Conservation (phyloP, 1,139 yeast genomes). For the Hanseniaspora sp. region DNA sequence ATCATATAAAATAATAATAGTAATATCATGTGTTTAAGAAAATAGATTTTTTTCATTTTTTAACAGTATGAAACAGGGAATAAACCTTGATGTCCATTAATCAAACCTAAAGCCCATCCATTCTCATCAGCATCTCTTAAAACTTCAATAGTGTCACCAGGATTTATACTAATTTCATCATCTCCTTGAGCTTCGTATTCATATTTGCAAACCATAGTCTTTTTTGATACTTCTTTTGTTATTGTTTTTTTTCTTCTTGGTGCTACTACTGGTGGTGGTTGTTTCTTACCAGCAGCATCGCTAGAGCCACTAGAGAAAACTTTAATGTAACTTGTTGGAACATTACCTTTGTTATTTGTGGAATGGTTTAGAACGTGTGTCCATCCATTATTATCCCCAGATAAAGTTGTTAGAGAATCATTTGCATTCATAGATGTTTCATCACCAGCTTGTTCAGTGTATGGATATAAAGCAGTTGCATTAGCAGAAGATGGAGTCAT, state of each 20-base stretch:
- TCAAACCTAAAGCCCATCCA: conserved; percentile 95
- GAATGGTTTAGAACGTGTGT: conserved; percentile 40
- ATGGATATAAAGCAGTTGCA: conserved; percentile 50
- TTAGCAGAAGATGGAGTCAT: background rate
- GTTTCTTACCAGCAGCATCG: conserved; percentile 9
- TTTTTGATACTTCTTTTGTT: conserved; percentile 37
- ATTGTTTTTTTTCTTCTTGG: conserved; percentile 57
- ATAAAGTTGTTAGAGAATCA: conserved; percentile 48
- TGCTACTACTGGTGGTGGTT: conserved; percentile 28
- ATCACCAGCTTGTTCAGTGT: conserved; percentile 62
- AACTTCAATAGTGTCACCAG: conserved; percentile 67
- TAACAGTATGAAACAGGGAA: conserved; percentile 66
- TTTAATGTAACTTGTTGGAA: conserved; percentile 77
- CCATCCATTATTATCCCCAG: conserved; percentile 88
- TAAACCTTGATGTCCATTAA: conserved; percentile 59
- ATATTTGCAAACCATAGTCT: conserved; percentile 52
- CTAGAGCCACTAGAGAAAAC: conserved; percentile 26
- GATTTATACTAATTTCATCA: conserved; percentile 61
- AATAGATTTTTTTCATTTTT: background rate
- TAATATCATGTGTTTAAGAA: background rate
- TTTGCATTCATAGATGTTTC: conserved; percentile 57
- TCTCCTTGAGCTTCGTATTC: conserved; percentile 74
- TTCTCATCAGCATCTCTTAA: conserved; percentile 69
- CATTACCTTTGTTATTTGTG: conserved; percentile 54
- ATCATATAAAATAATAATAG: background rate